phyloP scores from a whole-genome alignment of 129 eudicot species.

The Oenanthe sinensis region DNA sequence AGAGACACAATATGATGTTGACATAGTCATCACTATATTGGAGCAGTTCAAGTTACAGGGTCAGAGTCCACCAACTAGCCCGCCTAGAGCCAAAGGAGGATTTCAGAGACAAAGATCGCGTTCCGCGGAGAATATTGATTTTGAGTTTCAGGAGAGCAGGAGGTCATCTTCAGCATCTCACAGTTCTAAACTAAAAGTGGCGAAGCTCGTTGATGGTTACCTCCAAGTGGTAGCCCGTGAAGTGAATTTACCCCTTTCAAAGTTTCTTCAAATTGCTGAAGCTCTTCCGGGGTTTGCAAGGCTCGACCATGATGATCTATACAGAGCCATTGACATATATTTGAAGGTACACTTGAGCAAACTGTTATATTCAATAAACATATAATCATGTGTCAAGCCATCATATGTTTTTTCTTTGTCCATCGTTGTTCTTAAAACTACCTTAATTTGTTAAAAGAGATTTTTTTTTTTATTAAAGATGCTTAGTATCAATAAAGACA shows the following conservation, averaged over 20 bases:
- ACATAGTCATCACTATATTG: slow-evolving; percentile 43
- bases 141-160: slow-evolving; percentile 57
- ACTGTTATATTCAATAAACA: background rate
- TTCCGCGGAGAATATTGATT: slow-evolving; percentile 64
- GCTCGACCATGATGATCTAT: slow-evolving; percentile 80
- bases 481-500: too few species aligned
- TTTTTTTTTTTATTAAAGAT: too few species aligned
- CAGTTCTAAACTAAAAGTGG: slow-evolving; percentile 68
- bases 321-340: slow-evolving; percentile 72
- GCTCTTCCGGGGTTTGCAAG: slow-evolving; percentile 80
- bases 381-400: background rate
- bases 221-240: slow-evolving; percentile 71
- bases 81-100: slow-evolving; percentile 48
- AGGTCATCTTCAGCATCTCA: slow-evolving; percentile 80
- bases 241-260: slow-evolving; percentile 49
- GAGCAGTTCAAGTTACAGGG: slow-evolving; percentile 71
- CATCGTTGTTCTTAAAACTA: background rate
- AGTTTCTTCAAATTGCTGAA: slow-evolving; percentile 63
- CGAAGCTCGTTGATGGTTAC: slow-evolving; percentile 74
- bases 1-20: slow-evolving; percentile 54
- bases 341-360: slow-evolving; percentile 47
- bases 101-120: slow-evolving; percentile 60
- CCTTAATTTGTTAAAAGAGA: background rate
- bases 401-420: background rate
- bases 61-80: slow-evolving; percentile 77